Evolutionary conservation across 805 yeast genomes (phyloP), one percentile per base, ranked within the genome.

Genomic region (Lipomyces orientalis): DNA sequence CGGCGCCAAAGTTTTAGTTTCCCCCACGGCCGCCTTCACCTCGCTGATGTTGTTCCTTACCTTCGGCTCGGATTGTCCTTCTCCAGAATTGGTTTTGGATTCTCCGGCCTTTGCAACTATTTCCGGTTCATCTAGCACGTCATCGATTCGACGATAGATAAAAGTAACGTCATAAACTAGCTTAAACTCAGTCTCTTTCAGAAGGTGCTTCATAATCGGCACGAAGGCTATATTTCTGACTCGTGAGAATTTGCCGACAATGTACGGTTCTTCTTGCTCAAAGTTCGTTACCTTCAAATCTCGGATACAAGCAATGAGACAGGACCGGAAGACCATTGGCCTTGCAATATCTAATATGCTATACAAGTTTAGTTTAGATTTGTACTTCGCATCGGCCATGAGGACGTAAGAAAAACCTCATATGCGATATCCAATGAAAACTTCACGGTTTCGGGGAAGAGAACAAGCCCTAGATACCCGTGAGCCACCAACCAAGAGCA

Each of bases 371-470:
- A 10, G 46, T 22, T 14, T 51, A 60, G 29, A 29, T 43, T 52
- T 52, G 51, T n/a, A 19, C 16, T 60, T 33, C 16, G 19, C 4
- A n/a, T 34, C 19, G 35, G 25, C 16, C 22, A 58, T 22, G 61
- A 43, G 54, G 9, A 31, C 16, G 25, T 31, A 19, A 19, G 16
- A 3, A 39, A 54, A 49, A 83, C 83, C 10, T 83, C 80, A 0
- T 88, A 85, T 76, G 86, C 84, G 7, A 90, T 85, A 73, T 90
- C 90, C 4, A 90, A n/a, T 4, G 64, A 31, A 39, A 46, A 69
- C 52, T n/a, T 39, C 7, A 67, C 39, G 9, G 70, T 97, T 77
- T 93, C 98, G 0, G 98, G 98, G 71, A 93, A 93, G 8, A 90
- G 70, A 0, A 88, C 87, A 0, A 92, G 73, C 91, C 96, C 88